Conservation (phyloP, 768 basidiomycete species). For the Arthromyces matolae region DNA sequence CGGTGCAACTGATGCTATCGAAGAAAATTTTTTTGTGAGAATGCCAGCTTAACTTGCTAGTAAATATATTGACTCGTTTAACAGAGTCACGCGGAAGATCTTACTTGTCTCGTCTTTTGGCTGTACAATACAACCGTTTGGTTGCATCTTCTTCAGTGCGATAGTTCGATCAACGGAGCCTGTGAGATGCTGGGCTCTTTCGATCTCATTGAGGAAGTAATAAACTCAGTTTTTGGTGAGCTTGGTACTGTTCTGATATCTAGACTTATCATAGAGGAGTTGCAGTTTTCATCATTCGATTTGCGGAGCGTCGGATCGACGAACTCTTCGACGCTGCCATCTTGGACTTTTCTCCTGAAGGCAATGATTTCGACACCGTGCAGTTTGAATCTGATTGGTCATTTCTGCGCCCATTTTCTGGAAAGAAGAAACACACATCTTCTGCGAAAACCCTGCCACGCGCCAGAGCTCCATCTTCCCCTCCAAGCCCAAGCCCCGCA, state of each 20-base stretch:
- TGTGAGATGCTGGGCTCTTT: constrained; percentile 85
- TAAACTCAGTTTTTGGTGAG: constrained; percentile 92
- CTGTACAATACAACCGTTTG: constrained; percentile 87
- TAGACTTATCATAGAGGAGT: constrained; percentile 4
- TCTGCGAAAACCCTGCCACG: constrained; percentile 29
- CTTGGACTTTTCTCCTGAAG: constrained; percentile 77
- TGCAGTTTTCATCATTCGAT: constrained; percentile 91
- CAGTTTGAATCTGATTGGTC: constrained; percentile 98
- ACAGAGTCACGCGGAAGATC: constrained; percentile 79
- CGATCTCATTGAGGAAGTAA: constrained; percentile 83
- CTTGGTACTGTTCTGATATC: neutral
- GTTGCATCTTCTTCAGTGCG: constrained; percentile 88
- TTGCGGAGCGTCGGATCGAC: constrained; percentile 87
- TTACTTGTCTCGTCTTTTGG: constrained; percentile 90
- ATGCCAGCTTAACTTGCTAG: neutral
- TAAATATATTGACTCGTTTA: constrained; percentile 10
- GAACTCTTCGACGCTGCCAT: constrained; percentile 76
- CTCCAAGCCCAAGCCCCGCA: constrained; percentile 46
- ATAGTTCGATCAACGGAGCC: constrained; percentile 69
- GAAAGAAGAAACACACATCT: constrained; percentile 52
- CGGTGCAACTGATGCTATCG: constrained; percentile 88
- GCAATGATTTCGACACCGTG: constrained; percentile 73
- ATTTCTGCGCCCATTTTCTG: constrained; percentile 69
- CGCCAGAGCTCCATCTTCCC: constrained; percentile 38
- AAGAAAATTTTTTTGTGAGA: constrained; percentile 88